phyloP scores from a whole-genome alignment of 2,329 filamentous ascomycete species.

The Pseudopyricularia javanii region DNA sequence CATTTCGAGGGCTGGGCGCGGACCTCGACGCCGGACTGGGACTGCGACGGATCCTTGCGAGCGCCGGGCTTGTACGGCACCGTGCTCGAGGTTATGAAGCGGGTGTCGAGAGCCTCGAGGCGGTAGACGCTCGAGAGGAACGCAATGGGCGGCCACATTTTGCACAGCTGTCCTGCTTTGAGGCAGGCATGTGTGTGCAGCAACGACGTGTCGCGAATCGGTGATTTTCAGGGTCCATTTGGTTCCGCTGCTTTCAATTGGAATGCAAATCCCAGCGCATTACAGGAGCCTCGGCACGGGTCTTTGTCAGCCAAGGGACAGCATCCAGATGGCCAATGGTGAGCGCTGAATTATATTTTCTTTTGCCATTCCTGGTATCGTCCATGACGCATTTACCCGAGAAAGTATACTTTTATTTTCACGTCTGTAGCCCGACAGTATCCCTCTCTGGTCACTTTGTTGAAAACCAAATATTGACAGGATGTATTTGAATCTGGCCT shows the following conservation, averaged over 20 bases:
- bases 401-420: too few species aligned
- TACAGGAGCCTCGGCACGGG: too few species aligned
- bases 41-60: conserved; percentile 35
- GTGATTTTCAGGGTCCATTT: too few species aligned
- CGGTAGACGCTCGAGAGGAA: conserved; percentile 41
- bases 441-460: too few species aligned
- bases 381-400: too few species aligned
- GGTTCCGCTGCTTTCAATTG: background rate
- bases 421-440: too few species aligned
- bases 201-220: background rate
- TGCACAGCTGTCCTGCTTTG: background rate
- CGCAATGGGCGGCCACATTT: conserved; percentile 17
- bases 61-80: conserved; percentile 50
- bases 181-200: background rate
- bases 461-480: too few species aligned
- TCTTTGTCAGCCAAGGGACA: too few species aligned
- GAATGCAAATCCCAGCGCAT: background rate
- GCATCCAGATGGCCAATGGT: too few species aligned
- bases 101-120: conserved; percentile 31
- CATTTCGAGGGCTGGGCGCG: conserved; percentile 58
- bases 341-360: too few species aligned
- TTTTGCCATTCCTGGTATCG: too few species aligned
- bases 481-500: too few species aligned
- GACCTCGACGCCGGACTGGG: conserved; percentile 12
- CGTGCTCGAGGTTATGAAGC: conserved; percentile 50